Conservation (phyloP, 352 stramenopile species). For the Aphanomyces cochlioides region DNA sequence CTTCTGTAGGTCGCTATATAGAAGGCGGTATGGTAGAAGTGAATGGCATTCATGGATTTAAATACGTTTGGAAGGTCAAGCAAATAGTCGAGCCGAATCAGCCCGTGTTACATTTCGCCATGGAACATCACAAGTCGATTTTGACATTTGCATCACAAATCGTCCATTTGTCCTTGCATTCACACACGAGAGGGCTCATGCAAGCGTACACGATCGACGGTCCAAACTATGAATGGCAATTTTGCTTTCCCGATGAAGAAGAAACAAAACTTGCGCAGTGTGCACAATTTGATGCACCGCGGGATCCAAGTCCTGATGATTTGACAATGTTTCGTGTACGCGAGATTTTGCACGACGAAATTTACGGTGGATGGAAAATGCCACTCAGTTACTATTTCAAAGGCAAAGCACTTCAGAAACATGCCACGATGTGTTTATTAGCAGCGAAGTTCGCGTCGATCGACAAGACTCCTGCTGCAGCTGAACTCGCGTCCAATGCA, state of each 20-base stretch:
- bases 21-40: conserved; percentile 33
- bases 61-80: conserved; percentile 54
- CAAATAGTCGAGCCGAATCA: background rate
- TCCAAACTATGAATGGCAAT: conserved; percentile 49
- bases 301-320: background rate
- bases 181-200: conserved; percentile 69
- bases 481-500: conserved; percentile 46
- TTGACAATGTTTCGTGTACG: background rate
- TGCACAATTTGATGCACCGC: conserved; percentile 2
- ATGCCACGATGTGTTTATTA: conserved; percentile 71
- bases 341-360: conserved; percentile 8
- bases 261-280: conserved; percentile 9
- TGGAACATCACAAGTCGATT: conserved; percentile 58
- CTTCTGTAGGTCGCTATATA: conserved; percentile 34
- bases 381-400: conserved; percentile 79
- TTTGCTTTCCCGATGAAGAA: conserved; percentile 47
- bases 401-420: conserved; percentile 74
- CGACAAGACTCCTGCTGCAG: conserved; percentile 46
- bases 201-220: conserved; percentile 47
- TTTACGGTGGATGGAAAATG: background rate
- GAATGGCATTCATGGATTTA: conserved; percentile 38
- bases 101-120: conserved; percentile 60
- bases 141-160: conserved; percentile 39
- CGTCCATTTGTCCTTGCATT: conserved; percentile 53
- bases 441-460: conserved; percentile 44